A percentile compares a stretch with the other conserved stretches of the same genome.
Evolutionary conservation across 345 rosid genomes (phyloP).

Genomic region (Zanthoxylum bungeanum): DNA sequence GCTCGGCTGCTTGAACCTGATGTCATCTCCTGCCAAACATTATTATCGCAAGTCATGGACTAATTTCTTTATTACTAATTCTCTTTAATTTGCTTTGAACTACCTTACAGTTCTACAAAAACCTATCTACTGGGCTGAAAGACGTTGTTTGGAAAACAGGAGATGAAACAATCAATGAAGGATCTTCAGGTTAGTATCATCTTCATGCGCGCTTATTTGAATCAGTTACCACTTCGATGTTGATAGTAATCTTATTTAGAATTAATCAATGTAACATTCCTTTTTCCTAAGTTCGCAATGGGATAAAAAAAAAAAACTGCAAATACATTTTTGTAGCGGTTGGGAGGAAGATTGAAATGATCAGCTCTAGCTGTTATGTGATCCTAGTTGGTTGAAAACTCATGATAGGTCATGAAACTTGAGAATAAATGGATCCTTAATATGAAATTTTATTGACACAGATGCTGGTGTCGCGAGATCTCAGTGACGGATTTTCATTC

Average conservation of each 20-base stretch:
- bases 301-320: not conserved
- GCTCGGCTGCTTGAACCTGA: not conserved
- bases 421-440: not conserved
- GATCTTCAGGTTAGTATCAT: constrained; percentile 8
- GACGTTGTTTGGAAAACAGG: constrained; percentile 92
- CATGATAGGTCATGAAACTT: not conserved
- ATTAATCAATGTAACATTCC: not conserved
- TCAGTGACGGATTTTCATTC: not conserved
- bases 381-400: not conserved
- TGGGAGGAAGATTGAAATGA: not conserved
- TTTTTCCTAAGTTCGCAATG: not conserved
- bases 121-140: constrained; percentile 77
- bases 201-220: not conserved
- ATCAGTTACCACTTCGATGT: not conserved
- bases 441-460: not conserved
- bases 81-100: constrained; percentile 1
- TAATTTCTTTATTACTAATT: not conserved
- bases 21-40: not conserved
- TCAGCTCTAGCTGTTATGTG: not conserved
- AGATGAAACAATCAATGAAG: constrained; percentile 54
- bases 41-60: not conserved
- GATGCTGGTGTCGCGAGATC: not conserved
- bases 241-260: too few relatives aligned
- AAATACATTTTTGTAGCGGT: not conserved
- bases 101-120: constrained; percentile 75